Percentiles rank a stretch among this genome's conserved stretches.
phyloP scores from a whole-genome alignment of 2,329 filamentous ascomycete species.

The Penicillium aurantiogriseum region DNA sequence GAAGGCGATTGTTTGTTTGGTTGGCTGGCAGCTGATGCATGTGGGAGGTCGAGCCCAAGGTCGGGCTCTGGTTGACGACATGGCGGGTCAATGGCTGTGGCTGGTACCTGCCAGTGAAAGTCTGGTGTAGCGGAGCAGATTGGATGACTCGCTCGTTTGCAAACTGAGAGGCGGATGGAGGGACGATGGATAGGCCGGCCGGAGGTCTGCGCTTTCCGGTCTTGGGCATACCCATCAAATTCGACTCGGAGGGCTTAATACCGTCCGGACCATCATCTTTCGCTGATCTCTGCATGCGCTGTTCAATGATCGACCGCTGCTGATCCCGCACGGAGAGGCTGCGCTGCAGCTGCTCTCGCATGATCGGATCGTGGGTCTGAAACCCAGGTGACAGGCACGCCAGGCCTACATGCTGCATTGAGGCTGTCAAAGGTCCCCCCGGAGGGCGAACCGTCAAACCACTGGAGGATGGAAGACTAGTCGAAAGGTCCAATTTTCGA shows the following conservation, averaged over 20 bases:
- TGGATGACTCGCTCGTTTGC: conserved; percentile 94
- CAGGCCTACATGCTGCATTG: conserved; percentile 87
- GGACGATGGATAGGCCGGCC: conserved; percentile 89
- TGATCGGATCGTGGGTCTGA: conserved; percentile 90
- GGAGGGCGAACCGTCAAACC: conserved; percentile 65
- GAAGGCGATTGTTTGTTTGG: conserved; percentile 87
- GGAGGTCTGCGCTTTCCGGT: conserved; percentile 61
- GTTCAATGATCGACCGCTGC: conserved; percentile 92
- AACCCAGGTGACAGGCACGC: conserved; percentile 95
- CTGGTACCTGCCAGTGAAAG: conserved; percentile 87
- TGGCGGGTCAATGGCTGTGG: conserved; percentile 74
- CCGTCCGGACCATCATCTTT: conserved; percentile 69
- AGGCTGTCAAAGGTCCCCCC: conserved; percentile 66
- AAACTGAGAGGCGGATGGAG: conserved; percentile 87
- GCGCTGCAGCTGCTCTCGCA: conserved; percentile 92
- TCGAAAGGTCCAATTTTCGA: conserved; percentile 47
- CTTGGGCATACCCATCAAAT: conserved; percentile 38
- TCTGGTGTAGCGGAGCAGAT: conserved; percentile 90
- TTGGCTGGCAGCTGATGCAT: conserved; percentile 86
- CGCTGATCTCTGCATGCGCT: conserved; percentile 80
- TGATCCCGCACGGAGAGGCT: conserved; percentile 92
- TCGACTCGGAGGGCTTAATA: conserved; percentile 54
- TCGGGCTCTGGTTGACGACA: conserved; percentile 76
- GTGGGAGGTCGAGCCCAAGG: conserved; percentile 78
- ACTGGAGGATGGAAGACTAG: conserved; percentile 45